These are phyloP conservation scores for Colletotrichum sp. DNA, from an alignment of 2,329 filamentous ascomycete genomes.

Conservation along the genomic window DNA sequence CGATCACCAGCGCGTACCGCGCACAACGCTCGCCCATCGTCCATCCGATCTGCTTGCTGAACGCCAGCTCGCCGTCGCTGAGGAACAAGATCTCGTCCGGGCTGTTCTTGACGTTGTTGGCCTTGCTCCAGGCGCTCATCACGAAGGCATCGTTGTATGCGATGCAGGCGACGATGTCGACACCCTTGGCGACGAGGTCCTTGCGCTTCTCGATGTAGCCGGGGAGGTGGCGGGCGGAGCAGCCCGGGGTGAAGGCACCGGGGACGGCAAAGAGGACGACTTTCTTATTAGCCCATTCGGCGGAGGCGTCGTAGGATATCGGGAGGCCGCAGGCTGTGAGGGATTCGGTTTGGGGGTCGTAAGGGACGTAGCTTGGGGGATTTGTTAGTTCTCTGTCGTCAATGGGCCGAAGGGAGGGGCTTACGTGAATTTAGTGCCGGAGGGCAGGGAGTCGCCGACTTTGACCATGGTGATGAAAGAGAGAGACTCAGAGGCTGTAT, in stretches of 20 bases:
- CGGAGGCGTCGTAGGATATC: slow-evolving; percentile 73
- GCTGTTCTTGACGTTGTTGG: slow-evolving; percentile 71
- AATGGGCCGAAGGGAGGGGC: not conserved
- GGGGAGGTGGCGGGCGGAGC: slow-evolving; percentile 80
- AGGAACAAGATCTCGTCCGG: slow-evolving; percentile 74
- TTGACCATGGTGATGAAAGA: slow-evolving; percentile 51
- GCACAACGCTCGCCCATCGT: slow-evolving; percentile 73
- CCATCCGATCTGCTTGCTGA: slow-evolving; percentile 82
- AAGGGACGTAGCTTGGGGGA: slow-evolving; percentile 85
- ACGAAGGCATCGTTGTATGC: slow-evolving; percentile 85
- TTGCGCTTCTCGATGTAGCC: slow-evolving; percentile 76
- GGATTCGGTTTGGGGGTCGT: slow-evolving; percentile 68
- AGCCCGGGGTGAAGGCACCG: slow-evolving; percentile 86
- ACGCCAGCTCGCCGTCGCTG: slow-evolving; percentile 69
- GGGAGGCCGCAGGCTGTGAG: slow-evolving; percentile 81
- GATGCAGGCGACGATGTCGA: slow-evolving; percentile 80
- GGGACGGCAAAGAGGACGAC: slow-evolving; percentile 59
- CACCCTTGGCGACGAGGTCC: slow-evolving; percentile 77
- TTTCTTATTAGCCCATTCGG: slow-evolving; percentile 61
- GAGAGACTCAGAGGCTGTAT: not conserved
- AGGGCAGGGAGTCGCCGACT: slow-evolving; percentile 82
- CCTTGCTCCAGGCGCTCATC: slow-evolving; percentile 90
- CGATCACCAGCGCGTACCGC: slow-evolving; percentile 80
- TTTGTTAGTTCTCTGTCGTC: slow-evolving; percentile 26
- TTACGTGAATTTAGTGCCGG: slow-evolving; percentile 74